A percentile compares a stretch with the other conserved stretches of the same genome.
Evolutionary conservation across 1,284 basidiomycete genomes (phyloP).

Genomic region (Puccinia coronata): DNA sequence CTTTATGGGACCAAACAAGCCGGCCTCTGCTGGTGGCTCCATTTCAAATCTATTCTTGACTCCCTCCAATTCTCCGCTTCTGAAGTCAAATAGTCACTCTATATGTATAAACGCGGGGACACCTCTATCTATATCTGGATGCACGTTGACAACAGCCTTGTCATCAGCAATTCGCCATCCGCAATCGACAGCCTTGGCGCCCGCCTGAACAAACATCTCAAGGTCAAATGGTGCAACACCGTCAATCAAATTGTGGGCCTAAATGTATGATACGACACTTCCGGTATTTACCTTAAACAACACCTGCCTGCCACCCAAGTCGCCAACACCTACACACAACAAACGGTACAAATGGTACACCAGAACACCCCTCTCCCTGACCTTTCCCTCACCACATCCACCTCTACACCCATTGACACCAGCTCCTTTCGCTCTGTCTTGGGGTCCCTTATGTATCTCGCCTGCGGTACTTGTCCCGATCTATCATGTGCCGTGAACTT

Average conservation of each 20-base stretch:
- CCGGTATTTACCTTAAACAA: not conserved
- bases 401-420: not conserved
- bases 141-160: constrained; percentile 25
- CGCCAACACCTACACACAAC: not conserved
- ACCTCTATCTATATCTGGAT: not conserved
- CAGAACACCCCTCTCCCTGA: not conserved
- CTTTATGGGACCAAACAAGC: constrained; percentile 35
- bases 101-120: not conserved
- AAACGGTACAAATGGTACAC: not conserved
- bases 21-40: constrained; percentile 19
- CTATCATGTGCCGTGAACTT: too few species aligned
- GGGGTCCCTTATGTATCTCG: constrained; percentile 1
- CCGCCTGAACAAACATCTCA: not conserved
- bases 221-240: not conserved
- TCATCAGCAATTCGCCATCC: not conserved
- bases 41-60: not conserved
- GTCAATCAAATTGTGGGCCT: constrained; percentile 15
- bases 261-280: not conserved
- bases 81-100: not conserved
- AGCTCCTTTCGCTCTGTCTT: not conserved
- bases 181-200: not conserved
- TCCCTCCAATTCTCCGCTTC: not conserved
- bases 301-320: not conserved
- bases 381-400: too few species aligned
- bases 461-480: too few species aligned